phyloP scores from a whole-genome alignment of 2,329 filamentous ascomycete species.

The Talaromyces sp. region DNA sequence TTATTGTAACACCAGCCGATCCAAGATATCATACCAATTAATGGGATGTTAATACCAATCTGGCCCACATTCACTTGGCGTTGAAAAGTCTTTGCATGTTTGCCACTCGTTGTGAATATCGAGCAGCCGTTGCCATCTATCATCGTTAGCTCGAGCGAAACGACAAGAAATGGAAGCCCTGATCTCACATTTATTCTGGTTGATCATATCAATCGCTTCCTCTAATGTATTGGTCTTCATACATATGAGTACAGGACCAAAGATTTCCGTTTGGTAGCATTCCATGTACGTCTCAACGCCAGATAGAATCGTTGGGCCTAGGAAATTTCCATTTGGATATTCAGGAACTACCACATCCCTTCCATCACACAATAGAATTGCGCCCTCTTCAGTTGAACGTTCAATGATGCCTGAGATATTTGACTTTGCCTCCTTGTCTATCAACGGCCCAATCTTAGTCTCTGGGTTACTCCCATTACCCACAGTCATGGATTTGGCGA shows the following conservation, averaged over 20 bases:
- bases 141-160: background rate
- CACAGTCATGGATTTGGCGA: slow-evolving; percentile 61
- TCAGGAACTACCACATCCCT: slow-evolving; percentile 61
- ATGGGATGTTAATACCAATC: slow-evolving; percentile 34
- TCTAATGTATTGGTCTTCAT: slow-evolving; percentile 38
- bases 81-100: slow-evolving; percentile 36
- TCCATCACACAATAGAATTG: slow-evolving; percentile 63
- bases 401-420: slow-evolving; percentile 62
- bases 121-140: slow-evolving; percentile 41
- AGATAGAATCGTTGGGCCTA: slow-evolving; percentile 45
- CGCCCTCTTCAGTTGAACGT: slow-evolving; percentile 63
- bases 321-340: slow-evolving; percentile 66
- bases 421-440: slow-evolving; percentile 61
- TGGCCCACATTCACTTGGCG: slow-evolving; percentile 33
- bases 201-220: slow-evolving; percentile 39
- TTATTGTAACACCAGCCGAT: background rate
- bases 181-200: slow-evolving; percentile 27
- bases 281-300: slow-evolving; percentile 39
- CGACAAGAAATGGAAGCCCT: background rate
- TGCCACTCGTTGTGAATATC: slow-evolving; percentile 38
- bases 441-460: slow-evolving; percentile 64
- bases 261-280: slow-evolving; percentile 42
- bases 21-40: slow-evolving; percentile 20
- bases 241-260: slow-evolving; percentile 41
- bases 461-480: slow-evolving; percentile 64